Conservation (phyloP, 2,329 filamentous ascomycete genomes). For the Microcera coccophila region DNA sequence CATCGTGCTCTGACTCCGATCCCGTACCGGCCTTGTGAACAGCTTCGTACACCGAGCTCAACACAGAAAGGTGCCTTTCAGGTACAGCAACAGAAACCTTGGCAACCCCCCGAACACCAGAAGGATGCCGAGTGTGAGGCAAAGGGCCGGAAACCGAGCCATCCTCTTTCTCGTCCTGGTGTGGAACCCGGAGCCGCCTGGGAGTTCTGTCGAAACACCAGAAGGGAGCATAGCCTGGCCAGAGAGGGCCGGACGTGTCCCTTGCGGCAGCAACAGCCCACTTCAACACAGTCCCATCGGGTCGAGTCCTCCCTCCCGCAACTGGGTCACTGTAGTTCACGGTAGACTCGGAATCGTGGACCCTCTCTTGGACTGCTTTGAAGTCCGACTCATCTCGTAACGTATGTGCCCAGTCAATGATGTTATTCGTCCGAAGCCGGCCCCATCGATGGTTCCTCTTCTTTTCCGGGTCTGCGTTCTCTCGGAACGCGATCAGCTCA, state of each 20-base stretch:
- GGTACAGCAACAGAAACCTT: slow-evolving; percentile 38
- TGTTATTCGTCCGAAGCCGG: slow-evolving; percentile 41
- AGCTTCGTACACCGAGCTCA: slow-evolving; percentile 26
- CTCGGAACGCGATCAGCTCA: slow-evolving; percentile 61
- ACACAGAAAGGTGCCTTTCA: slow-evolving; percentile 13
- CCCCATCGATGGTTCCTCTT: slow-evolving; percentile 58
- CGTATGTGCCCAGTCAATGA: slow-evolving; percentile 61
- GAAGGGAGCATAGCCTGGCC: slow-evolving; percentile 56
- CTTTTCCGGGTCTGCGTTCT: slow-evolving; percentile 37
- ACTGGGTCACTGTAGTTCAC: slow-evolving; percentile 47
- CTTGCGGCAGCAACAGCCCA: slow-evolving; percentile 55
- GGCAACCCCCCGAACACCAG: slow-evolving; percentile 48
- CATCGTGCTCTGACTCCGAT: background rate
- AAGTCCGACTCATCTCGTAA: slow-evolving; percentile 36
- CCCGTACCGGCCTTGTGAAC: slow-evolving; percentile 19
- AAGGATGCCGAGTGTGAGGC: slow-evolving; percentile 43
- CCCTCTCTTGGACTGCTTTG: slow-evolving; percentile 33
- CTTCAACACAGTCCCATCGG: slow-evolving; percentile 53
- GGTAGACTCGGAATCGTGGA: slow-evolving; percentile 29
- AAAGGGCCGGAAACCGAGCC: background rate
- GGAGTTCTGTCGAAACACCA: slow-evolving; percentile 63
- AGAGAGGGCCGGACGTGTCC: slow-evolving; percentile 21
- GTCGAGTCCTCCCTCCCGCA: slow-evolving; percentile 50
- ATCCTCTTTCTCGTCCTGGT: slow-evolving; percentile 18
- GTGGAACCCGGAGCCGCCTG: slow-evolving; percentile 53